Base-by-base conservation (phyloP, 176 grass and related monocot species). In the Eragrostis curvula region DNA sequence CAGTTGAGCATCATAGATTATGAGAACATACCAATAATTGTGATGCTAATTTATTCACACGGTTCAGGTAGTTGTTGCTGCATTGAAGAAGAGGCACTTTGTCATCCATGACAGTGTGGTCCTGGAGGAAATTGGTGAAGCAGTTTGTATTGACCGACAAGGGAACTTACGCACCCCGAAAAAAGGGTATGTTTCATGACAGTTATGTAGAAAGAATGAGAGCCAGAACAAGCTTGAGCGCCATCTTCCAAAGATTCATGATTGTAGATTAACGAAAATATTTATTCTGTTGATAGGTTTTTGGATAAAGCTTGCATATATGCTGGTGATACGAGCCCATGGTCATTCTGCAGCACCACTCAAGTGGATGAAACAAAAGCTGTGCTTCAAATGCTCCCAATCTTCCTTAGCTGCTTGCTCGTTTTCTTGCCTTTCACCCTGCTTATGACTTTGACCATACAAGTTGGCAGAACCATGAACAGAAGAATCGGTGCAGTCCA, bases 391-490 rank as follows among this genome's bases (percentile, higher is more conserved):
- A 79, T 89, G 92, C 47, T 94, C 28, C 87, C 92, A 13, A 79
- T 92, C 74, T 57, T 94, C 28, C 25, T 87, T 20, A 89, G 92
- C 71, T 89, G 77, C 43, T 40, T 89, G 3, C 48, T 91, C 30
- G 61, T 74, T 73, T 87, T 67, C 68, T 42, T 88, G 56, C 89
- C 89, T 6, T 85, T 87, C 69, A 74, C 83, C 1, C 59, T 89
- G 20, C 75, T 91, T 40, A 86, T 87, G 67, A 87, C 89, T 44
- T 77, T 94, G 23, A 89, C 89, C 39, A 82, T 91, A 59, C 89
- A 83, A 53, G 86, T 88, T 21, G 89, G 89, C 30, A 85, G 81
- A 48, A 83, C 73, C 12, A 94, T 94, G 92, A 79, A 94, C 73
- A 70, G 21, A 68, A 36, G 32, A 2, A 36, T 36, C 32, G 14